Base-by-base conservation (phyloP, 495 filamentous ascomycete species). In the Clavariopsis aquatica region DNA sequence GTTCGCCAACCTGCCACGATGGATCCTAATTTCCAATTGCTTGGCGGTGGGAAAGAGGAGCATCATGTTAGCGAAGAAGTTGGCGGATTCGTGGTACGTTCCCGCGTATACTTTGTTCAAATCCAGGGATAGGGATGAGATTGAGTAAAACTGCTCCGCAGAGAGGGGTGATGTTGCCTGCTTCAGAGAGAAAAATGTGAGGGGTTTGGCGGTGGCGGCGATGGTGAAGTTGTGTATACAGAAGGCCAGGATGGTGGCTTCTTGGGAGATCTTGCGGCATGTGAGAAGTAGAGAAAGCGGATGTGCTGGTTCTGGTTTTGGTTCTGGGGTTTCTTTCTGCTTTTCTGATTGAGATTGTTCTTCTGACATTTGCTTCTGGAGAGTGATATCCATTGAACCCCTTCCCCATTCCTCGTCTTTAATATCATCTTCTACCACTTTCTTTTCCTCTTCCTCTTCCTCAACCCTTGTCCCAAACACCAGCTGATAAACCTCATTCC, bases 241-340 rank as follows among this genome's bases (percentile, higher is more conserved):
- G 62, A 64, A 64, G 41, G 62, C 62, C 13, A 64, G 62, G 62
- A 58, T 9, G 52, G 41, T 64, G 1, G 62, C 62, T 58, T 64
- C 62, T 34, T 23, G 17, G 22, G 57, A 51, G 46, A 64, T 58
- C 43, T 52, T 34, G n/a, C 53, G 52, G 19, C 62, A 64, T 13
- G 62, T 58, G 10, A 51, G 46, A 31, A 64, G 62, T n/a, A 64
- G 52, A 36, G 52, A 49, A 46, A 64, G 62, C 12, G 52, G 46
- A 20, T 64, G 62, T 22, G 22, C 1, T 49, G 26, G 23, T 5
- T 1, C 0, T 53, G 47, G 27, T 31, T 24, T 22, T 41, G 45
- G 1, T 34, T 1, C 19, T 24, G 7, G 27, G n/a, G n/a, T n/a
- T 43, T 12, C n/a, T 19, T n/a, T 41, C 31, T 4, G 7, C 46